Base-by-base conservation (phyloP, 1,284 basidiomycete species). In the Ceratobasidium sp. region DNA sequence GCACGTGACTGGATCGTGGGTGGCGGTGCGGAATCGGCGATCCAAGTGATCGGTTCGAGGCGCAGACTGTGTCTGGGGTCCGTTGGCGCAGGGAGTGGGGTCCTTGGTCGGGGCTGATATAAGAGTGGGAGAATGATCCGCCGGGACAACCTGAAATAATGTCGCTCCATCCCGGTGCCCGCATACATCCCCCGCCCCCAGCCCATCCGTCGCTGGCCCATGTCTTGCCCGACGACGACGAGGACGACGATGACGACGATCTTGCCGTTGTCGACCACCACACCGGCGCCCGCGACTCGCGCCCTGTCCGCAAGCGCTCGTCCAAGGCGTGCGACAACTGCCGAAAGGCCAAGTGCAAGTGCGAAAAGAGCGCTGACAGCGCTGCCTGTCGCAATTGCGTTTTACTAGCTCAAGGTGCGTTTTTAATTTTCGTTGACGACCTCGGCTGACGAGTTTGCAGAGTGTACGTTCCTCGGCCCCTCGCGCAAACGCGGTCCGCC, bases 281-380 rank as follows among this genome's bases (percentile, higher is more conserved):
- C 67, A n/a, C 69, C 48, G 51, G 41, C 50, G 53, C 44, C 29
- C 66, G 65, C 54, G 54, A 33, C 31, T 29, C 60, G 14, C 63
- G 60, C 78, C 93, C 67, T 4, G 54, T 60, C 1, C 67, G 67
- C 44, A 71, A 71, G 56, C 67, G 67, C 33, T 71, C 67, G 54
- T 71, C 67, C 67, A 71, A 71, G 67, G 91, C 90, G 41, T 93
- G 92, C 82, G 90, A 93, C 82, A 92, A 93, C 80, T 94, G 93
- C 82, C 88, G 93, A 75, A 94, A 92, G 81, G 91, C 91, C 4
- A 93, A 93, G 81, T 92, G 90, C 85, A 92, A 92, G 82, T 93
- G 91, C 82, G 90, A 91, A 54, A 79, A 85, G 48, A 84, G 84
- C 47, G 81, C 81, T 3, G 83, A 85, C 54, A 85, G 83, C 65